Conservation (phyloP, 441 rosid species). For the Erodium moschatum region DNA sequence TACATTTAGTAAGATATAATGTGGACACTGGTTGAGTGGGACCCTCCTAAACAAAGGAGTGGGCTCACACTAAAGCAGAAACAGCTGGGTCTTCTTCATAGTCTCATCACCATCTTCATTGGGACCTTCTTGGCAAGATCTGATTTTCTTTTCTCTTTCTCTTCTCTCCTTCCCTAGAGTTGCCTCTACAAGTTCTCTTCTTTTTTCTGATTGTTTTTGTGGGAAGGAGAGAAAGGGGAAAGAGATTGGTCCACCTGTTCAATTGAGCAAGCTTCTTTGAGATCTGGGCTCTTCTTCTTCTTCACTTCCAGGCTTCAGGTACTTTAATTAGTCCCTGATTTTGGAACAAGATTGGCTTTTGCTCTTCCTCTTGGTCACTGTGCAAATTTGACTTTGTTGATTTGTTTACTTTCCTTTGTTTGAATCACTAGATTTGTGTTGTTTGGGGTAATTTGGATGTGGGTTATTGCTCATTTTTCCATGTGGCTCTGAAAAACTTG, state of each 20-base stretch:
- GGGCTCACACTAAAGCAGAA: slow-evolving; percentile 4
- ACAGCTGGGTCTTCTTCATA: slow-evolving; percentile 5
- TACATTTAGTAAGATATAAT: not conserved
- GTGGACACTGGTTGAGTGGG: not conserved
- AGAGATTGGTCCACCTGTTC: not conserved
- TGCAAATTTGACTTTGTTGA: not conserved
- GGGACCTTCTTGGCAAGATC: not conserved
- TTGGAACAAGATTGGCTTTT: not conserved
- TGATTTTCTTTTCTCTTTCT: not conserved
- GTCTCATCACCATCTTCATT: not conserved
- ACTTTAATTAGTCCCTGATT: not conserved
- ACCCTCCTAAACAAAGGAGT: not conserved
- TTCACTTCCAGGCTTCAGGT: not conserved
- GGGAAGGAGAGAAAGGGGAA: not conserved
- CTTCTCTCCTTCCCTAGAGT: not conserved
- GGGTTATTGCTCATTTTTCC: not conserved
- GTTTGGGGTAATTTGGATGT: not conserved
- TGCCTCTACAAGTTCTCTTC: not conserved
- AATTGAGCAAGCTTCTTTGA: not conserved
- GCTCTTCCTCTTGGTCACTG: not conserved
- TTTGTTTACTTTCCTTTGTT: not conserved
- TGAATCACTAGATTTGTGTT: slow-evolving; percentile 2
- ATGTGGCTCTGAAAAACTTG: not conserved
- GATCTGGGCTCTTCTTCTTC: not conserved
- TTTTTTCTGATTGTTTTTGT: not conserved